Base-by-base conservation (phyloP, 2,329 filamentous ascomycete species). In the Polytolypa hystricis region DNA sequence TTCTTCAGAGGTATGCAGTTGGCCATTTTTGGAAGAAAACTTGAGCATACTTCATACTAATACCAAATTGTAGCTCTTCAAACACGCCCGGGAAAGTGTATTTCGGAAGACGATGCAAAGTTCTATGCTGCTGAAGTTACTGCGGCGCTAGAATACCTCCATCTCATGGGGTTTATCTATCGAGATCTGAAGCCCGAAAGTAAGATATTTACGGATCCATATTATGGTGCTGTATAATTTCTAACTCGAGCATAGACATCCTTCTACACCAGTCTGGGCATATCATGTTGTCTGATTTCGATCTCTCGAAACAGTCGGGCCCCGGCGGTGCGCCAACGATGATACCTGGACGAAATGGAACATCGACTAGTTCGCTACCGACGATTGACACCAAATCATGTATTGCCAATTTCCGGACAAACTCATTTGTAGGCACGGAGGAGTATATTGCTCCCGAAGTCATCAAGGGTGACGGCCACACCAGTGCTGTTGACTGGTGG, bases 91-190 rank as follows among this genome's bases (percentile, higher is more conserved):
- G 93, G 93, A 51, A 98, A 96, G 65, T 96, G 85, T 55, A 93
- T 98, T 33, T 81, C 87, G 26, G 91, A 98, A 59, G 91, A 98
- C 43, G 91, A 94, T 52, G 91, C 91, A 29, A 77, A 89, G 34
- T 98, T 98, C 58, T 98, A 98, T 55, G 91, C 91, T 5, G 91
- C 87, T 23, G 91, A 98, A 64, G 91, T 98, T 27, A 98, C 87
- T 20, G 91, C 91, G 33, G 91, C 91, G 4, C 63, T 98, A 41
- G 91, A 98, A 58, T 98, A 98, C 52, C 73, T 98, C 33, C 91
- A 98, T 65, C 67, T 98, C 44, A 98, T 98, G 91, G 91, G 91
- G 17, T 98, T 98, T 66, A 98, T 98, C 47, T 98, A 98, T 64
- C 79, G 91, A 49, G 91, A 98, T 63, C 60, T 98, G 53, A 98